phyloP scores from a whole-genome alignment of 768 basidiomycete species.

The Leccinum subgranulosum region DNA sequence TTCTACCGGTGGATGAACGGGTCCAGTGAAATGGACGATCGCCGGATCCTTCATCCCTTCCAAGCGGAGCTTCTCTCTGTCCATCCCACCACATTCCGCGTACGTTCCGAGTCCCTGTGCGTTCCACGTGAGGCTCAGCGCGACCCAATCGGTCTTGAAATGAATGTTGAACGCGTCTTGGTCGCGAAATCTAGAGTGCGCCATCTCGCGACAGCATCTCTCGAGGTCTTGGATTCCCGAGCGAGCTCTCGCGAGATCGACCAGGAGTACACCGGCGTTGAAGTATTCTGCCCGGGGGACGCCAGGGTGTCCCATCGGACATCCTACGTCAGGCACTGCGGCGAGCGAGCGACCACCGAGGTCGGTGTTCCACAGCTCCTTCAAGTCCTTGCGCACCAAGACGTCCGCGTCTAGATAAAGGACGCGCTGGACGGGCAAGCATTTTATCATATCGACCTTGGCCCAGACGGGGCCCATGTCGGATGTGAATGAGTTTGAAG shows the following conservation, averaged over 20 bases:
- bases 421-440: conserved; percentile 48
- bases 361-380: conserved; percentile 44
- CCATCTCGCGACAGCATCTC: conserved; percentile 24
- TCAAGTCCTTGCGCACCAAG: conserved; percentile 40
- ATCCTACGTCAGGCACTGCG: conserved; percentile 48
- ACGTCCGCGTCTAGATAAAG: conserved; percentile 55
- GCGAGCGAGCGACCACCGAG: conserved; percentile 41
- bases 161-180: conserved; percentile 52
- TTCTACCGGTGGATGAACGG: conserved; percentile 44
- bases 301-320: conserved; percentile 43
- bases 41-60: conserved; percentile 37
- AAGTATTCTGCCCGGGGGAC: conserved; percentile 41
- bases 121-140: conserved; percentile 47
- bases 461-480: conserved; percentile 41
- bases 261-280: conserved; percentile 53
- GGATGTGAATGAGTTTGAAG: conserved; percentile 25
- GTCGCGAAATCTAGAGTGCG: conserved; percentile 35
- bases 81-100: conserved; percentile 32
- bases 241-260: conserved; percentile 45
- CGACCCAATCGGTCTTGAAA: conserved; percentile 43
- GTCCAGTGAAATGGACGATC: conserved; percentile 60
- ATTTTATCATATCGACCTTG: conserved; percentile 45
- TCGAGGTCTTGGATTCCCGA: conserved; percentile 24
- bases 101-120: conserved; percentile 59
- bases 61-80: conserved; percentile 35